Conservation (phyloP, 108 stramenopile species). For the Pseudonitzschia multistriata region DNA sequence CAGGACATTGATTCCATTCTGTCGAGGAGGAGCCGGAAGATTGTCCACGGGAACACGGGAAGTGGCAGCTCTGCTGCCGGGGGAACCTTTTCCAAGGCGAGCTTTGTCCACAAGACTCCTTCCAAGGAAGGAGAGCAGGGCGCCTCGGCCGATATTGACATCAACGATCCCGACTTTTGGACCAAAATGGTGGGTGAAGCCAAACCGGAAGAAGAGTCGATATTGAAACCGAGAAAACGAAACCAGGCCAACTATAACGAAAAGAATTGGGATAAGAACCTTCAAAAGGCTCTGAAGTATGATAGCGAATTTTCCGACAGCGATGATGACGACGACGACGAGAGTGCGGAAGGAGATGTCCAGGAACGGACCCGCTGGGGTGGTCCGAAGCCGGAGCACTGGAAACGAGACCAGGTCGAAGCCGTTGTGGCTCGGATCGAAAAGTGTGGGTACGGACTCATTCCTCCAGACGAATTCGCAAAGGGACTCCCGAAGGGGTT, state of each 20-base stretch:
- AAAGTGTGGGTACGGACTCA: conserved; percentile 56
- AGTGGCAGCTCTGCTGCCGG: conserved; percentile 70
- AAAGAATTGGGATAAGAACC: conserved; percentile 36
- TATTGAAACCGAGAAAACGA: conserved; percentile 48
- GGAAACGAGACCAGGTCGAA: conserved; percentile 56
- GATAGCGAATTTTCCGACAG: conserved; percentile 29
- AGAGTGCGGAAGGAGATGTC: conserved; percentile 36
- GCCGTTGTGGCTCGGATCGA: conserved; percentile 46
- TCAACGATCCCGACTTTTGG: conserved; percentile 97
- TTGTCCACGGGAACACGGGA: conserved; percentile 81
- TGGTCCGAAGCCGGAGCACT: conserved; percentile 41
- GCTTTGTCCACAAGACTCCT: conserved; percentile 64
- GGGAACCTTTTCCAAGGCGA: conserved; percentile 92
- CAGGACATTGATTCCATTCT: conserved; percentile 90
- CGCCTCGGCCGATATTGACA: conserved; percentile 50
- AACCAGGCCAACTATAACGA: conserved; percentile 63
- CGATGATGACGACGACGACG: conserved; percentile 23
- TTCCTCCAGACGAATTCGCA: conserved; percentile 48
- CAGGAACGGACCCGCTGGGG: conserved; percentile 53
- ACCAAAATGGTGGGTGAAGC: conserved; percentile 79
- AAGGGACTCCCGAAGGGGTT: conserved; percentile 15
- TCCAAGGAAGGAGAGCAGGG: conserved; percentile 30
- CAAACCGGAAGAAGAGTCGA: conserved; percentile 49
- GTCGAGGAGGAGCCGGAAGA: conserved; percentile 60
- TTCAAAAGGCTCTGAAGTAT: conserved; percentile 23